Conservation (phyloP, 2,329 filamentous ascomycete species). For the Talaromyces atroroseus region DNA sequence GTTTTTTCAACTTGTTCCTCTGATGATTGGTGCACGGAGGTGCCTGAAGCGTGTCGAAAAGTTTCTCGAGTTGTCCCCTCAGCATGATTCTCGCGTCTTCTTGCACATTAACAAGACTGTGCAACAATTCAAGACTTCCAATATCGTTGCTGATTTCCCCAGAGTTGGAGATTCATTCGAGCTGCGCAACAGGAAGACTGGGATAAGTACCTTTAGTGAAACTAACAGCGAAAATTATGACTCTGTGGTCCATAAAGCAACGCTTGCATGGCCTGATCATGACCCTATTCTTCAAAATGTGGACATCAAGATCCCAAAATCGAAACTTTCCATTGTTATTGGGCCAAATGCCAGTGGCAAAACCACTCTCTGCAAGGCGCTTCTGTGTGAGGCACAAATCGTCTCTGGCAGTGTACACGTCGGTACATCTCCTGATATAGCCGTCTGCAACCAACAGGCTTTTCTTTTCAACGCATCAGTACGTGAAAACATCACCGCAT, state of each 20-base stretch:
- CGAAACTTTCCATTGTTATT: constrained; percentile 5
- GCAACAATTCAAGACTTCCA: too few species aligned
- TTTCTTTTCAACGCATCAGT: constrained; percentile 28
- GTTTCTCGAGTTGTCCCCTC: too few species aligned
- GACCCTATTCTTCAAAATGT: background rate
- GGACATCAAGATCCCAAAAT: background rate
- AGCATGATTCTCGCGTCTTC: too few species aligned
- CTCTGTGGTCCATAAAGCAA: background rate
- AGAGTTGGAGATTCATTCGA: too few species aligned
- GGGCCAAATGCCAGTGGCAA: constrained; percentile 23
- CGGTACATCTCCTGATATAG: constrained; percentile 15
- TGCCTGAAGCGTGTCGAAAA: background rate
- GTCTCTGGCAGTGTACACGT: constrained; percentile 24
- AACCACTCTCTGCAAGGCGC: constrained; percentile 28
- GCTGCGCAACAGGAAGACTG: too few species aligned
- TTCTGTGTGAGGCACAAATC: constrained; percentile 31
- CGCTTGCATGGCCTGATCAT: background rate
- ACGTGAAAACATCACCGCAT: constrained; percentile 25
- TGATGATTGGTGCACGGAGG: background rate
- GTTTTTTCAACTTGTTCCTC: background rate
- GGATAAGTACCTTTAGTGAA: too few species aligned
- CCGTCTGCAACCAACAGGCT: constrained; percentile 33
- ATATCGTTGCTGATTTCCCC: too few species aligned
- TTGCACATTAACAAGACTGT: too few species aligned
- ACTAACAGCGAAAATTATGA: background rate